Base-by-base conservation (phyloP, 1,139 yeast genomes). In the Yamadazyma aaseri region DNA sequence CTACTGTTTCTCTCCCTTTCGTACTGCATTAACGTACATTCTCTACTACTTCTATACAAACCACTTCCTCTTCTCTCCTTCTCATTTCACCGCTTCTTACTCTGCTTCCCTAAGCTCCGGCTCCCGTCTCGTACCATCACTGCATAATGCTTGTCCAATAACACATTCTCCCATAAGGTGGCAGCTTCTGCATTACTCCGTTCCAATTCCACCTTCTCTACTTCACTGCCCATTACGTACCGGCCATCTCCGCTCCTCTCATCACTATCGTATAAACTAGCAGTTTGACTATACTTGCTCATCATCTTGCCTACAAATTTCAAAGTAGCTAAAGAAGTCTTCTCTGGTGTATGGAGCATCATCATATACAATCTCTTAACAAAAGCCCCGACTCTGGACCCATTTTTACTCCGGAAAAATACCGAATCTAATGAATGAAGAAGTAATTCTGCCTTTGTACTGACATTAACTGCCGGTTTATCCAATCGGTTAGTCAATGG, bases 151-250 rank as follows among this genome's bases (percentile, higher is more conserved):
- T 80, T 77, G 41, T 82, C 83, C 40, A 92, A 64, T 33, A 90
- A 59, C 3, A 81, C 81, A 35, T 80, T 78, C 53, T 92, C 97
- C 95, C 96, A 92, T 31, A 90, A 63, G 0, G 89, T 83, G 1
- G 97, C 95, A 10, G 94, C 94, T 32, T 82, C 90, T 3, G 95
- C 76, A 51, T 90, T 89, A 46, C 85, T 68, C 56, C 94, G 77
- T 47, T 84, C 87, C 7, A 87, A 77, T 31, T 77, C 81, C 5
- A 70, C 67, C 33, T 59, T 49, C 28, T 54, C 55, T 29, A 74
- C 74, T 34, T 81, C 87, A 47, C 81, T 70, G 22, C 80, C 77
- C 51, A 83, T 82, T 5, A 71, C 66, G 36, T 96, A 96, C 42
- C 81, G 76, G 11, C 86, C 86, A 38, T 68, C 74, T 11, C 73